Evolutionary conservation across 2,329 filamentous ascomycete genomes (phyloP).

Genomic region (Neonectria magnoliae): DNA sequence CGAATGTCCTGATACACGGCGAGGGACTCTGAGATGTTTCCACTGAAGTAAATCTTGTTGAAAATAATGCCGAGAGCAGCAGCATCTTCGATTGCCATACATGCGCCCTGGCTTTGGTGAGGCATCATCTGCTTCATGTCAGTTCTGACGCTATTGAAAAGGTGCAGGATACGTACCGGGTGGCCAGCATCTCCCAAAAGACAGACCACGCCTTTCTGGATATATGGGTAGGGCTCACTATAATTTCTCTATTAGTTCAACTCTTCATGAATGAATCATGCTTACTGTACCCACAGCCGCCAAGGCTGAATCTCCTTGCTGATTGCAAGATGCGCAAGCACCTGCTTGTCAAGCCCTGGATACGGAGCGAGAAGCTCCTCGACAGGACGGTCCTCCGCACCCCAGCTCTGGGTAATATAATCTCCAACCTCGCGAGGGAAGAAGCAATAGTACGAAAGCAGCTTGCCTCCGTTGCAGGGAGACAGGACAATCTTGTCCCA

Average conservation of each 20-base stretch:
- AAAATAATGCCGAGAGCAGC: conserved; percentile 72
- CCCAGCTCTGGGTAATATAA: conserved; percentile 70
- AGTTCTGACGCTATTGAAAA: background rate
- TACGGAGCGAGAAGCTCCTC: conserved; percentile 70
- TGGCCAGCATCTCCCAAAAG: conserved; percentile 74
- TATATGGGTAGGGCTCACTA: conserved; percentile 65
- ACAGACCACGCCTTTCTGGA: conserved; percentile 61
- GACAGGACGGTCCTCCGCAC: conserved; percentile 59
- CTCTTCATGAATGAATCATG: background rate
- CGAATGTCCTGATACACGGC: conserved; percentile 63
- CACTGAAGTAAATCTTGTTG: conserved; percentile 55
- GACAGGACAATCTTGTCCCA: conserved; percentile 78
- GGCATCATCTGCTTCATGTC: conserved; percentile 69
- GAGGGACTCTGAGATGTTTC: conserved; percentile 59
- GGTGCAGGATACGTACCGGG: conserved; percentile 55
- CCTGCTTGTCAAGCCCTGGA: conserved; percentile 67
- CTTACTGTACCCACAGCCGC: conserved; percentile 68
- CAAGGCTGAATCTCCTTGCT: conserved; percentile 72
- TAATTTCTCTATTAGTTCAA: background rate
- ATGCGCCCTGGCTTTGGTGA: conserved; percentile 75
- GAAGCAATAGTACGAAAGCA: conserved; percentile 77
- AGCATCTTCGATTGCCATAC: conserved; percentile 75
- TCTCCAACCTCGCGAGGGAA: conserved; percentile 62
- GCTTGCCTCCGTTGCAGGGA: conserved; percentile 71
- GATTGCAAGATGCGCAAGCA: conserved; percentile 66